Conservation (phyloP, 1,284 basidiomycete species). For the Pseudozyma sp. region DNA sequence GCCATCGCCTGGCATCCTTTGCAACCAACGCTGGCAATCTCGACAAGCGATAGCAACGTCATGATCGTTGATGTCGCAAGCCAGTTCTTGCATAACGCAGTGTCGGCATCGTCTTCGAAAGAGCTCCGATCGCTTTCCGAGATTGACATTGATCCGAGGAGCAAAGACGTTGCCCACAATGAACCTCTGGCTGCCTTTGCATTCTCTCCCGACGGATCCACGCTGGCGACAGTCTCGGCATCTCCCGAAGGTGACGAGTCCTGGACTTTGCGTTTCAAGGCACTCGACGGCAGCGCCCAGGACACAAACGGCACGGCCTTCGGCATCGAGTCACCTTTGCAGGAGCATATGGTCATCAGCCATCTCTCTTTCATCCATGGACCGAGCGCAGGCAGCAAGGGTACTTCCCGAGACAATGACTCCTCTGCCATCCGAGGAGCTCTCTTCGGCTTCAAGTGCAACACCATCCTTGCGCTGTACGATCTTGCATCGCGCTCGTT, state of each 20-base stretch:
- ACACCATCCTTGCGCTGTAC: conserved; percentile 36
- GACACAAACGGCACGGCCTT: conserved; percentile 2
- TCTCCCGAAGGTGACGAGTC: conserved; percentile 15
- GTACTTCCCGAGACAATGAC: background rate
- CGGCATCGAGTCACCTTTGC: conserved; percentile 22
- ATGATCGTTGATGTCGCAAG: conserved; percentile 22
- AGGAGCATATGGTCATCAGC: conserved; percentile 32
- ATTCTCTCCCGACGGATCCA: conserved; percentile 30
- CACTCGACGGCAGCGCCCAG: background rate
- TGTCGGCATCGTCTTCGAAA: conserved; percentile 10
- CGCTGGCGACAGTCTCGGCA: conserved; percentile 30
- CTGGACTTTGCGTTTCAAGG: conserved; percentile 23
- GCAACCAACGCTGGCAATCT: conserved; percentile 30
- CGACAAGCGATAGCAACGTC: conserved; percentile 32
- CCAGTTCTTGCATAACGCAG: conserved; percentile 11
- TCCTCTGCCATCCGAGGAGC: conserved; percentile 7
- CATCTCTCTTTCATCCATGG: conserved; percentile 30
- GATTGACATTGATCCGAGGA: conserved; percentile 10
- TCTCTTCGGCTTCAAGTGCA: conserved; percentile 36
- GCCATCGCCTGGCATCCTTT: conserved; percentile 29
- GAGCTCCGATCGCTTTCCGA: conserved; percentile 15
- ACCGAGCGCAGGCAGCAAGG: background rate
- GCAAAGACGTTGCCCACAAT: conserved; percentile 13
- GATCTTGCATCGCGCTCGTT: conserved; percentile 23
- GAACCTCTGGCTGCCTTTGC: conserved; percentile 24